Base-by-base conservation (phyloP, 2,329 filamentous ascomycete genomes). In the Didymella pinodella region DNA sequence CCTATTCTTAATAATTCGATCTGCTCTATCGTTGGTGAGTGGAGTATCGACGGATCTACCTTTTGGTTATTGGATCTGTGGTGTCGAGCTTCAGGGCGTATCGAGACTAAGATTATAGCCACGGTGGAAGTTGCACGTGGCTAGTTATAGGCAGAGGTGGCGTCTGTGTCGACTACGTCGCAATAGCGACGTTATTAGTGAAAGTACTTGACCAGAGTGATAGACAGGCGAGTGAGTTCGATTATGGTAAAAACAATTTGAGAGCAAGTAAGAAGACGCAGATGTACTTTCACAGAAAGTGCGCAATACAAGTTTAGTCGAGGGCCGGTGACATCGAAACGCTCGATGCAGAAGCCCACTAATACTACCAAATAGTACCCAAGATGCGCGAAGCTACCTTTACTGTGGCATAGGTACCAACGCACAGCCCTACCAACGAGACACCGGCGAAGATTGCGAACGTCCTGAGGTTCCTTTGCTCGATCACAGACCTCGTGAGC, bases 401-500 rank as follows among this genome's bases (percentile, higher is more conserved):
- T 10, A 75, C 49, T 2, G 64, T 65, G 4, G 61, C 60, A 55
- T 68, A 71, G 1, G 63, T 62, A 0, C 73, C 71, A 11, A 74
- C 26, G 4, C 67, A 66, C 25, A 75, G 26, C 4, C 68, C 61
- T 4, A 69, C 72, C 10, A 74, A 53, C 18, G 75, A 81, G 1
- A 70, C 59, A 6, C 70, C 74, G 7, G 73, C 57, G 14, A 76
- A 81, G 10, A 83, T 66, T 3, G 81, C 64, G 52, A 86, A 69
- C 11, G 79, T 74, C 63, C 77, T 79, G 50, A 84, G 53, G 65
- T 83, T 84, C 54, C 82, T 76, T 61, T 73, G 75, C 71, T 85
- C 83, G 14, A 83, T 74, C 45, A 64, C 67, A 5, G 74, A 76
- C 34, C 69, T 71, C 36, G 69, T 67, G 12, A 76, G 54, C 67